Evolutionary conservation across 345 rosid species (phyloP).

Genomic region (Rhodamnia argentea): DNA sequence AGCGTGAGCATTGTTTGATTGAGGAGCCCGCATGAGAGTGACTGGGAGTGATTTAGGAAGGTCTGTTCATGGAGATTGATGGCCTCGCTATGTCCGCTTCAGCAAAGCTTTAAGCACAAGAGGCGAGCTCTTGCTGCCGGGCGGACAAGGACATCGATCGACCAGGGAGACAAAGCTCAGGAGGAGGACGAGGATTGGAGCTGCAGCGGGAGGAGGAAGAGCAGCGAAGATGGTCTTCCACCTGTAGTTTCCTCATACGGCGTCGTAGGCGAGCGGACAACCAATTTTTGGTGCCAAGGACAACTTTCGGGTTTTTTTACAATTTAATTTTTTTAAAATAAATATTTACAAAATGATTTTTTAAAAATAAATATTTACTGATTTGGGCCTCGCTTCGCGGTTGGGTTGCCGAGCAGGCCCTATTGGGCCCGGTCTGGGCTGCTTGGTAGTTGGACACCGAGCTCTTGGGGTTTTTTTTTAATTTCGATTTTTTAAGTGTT

Average conservation of each 20-base stretch:
- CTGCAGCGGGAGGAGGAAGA: background rate
- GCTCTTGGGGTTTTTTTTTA: no score
- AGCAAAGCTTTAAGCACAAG: background rate
- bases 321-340: no score
- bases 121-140: background rate
- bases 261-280: background rate
- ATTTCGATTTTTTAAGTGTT: no score
- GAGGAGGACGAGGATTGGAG: background rate
- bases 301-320: no score
- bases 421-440: no score
- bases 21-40: background rate
- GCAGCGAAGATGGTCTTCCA: background rate
- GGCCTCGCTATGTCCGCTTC: background rate
- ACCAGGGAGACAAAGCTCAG: background rate
- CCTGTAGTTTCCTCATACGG: background rate
- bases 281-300: background rate
- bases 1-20: constrained; percentile 3
- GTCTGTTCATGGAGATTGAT: background rate
- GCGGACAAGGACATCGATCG: background rate
- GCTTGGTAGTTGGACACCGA: no score
- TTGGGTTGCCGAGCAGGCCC: no score
- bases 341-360: no score
- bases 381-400: no score
- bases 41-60: background rate
- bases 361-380: no score